Evolutionary conservation across 225 moss, liverwort and hornwort species (phyloP).

Genomic region (Neckera pumila): DNA sequence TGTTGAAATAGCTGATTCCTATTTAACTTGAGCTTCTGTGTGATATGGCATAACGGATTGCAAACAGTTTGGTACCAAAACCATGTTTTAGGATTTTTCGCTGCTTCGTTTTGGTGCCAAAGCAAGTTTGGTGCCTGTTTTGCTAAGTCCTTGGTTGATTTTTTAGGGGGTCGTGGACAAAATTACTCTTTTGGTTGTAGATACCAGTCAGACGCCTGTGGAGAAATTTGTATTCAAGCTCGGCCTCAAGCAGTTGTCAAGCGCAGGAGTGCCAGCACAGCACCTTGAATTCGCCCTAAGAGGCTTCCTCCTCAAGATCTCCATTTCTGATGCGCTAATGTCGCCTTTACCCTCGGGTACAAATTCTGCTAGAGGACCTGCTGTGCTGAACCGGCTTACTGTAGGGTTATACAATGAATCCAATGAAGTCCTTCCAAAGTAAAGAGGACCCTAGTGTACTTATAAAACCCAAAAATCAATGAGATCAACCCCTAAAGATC

Average conservation of each 20-base stretch:
- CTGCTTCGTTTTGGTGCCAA: background rate
- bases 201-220: slow-evolving; percentile 34
- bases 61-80: background rate
- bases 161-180: slow-evolving; percentile 67
- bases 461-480: background rate
- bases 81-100: too few relatives aligned
- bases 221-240: slow-evolving; percentile 86
- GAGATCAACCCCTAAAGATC: background rate
- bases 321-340: slow-evolving; percentile 45
- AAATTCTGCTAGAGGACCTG: background rate
- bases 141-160: background rate
- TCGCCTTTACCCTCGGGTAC: slow-evolving; percentile 60
- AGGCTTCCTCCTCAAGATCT: slow-evolving; percentile 82
- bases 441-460: background rate
- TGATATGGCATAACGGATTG: background rate
- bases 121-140: background rate
- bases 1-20: background rate
- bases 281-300: slow-evolving; percentile 72
- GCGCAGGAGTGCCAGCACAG: slow-evolving; percentile 38
- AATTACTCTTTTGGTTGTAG: slow-evolving; percentile 52
- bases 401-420: background rate
- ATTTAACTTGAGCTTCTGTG: background rate
- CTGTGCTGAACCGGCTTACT: background rate
- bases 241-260: slow-evolving; percentile 38
- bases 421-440: too few relatives aligned